Evolutionary conservation across 345 rosid species (phyloP), one percentile per base, ranked within the genome.

Genomic region (Schrenkiella parvula): DNA sequence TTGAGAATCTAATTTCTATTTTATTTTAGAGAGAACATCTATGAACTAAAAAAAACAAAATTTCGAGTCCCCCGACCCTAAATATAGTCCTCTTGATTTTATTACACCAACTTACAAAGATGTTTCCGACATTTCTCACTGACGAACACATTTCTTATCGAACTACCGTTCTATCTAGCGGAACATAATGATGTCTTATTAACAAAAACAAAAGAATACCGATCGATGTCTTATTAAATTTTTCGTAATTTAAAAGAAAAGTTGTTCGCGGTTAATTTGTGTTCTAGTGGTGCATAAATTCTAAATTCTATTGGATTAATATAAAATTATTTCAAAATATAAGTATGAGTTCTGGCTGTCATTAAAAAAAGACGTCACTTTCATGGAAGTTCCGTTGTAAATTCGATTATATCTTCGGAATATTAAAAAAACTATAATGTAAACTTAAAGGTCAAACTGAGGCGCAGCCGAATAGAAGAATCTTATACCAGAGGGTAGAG

Each of bases 371-470:
- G 15, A 19, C 23, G 31, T 42, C 22, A 42, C 54, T 29, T 31
- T 68, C 23, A 43, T 31, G 17, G n/a, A 64, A 65, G 23, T 65
- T 47, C 4, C 7, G 2, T 48, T 32, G 18, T 28, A 54, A 53
- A 26, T 41, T 53, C 0, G 5, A 41, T 5, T 31, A 54, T 68
- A 46, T 64, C 39, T 28, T 53, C 21, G 21, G n/a, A 54, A 42
- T 43, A 14, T 29, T 21, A 43, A 43, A 25, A 44, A 68, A n/a
- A 31, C 10, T n/a, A 29, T 43, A 7, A 3, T 56, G 35, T 44
- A 44, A 59, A 35, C 22, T 48, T 32, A 26, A 48, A 59, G 67
- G 51, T 59, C 75, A 50, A 23, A 46, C 38, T 44, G 56, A 44
- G 46, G 46, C 6, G 31, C 64, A 42, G 35, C 41, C 44, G 23